Evolutionary conservation across 2,329 filamentous ascomycete genomes (phyloP).

Genomic region (Colletotrichum lindemuthianum): DNA sequence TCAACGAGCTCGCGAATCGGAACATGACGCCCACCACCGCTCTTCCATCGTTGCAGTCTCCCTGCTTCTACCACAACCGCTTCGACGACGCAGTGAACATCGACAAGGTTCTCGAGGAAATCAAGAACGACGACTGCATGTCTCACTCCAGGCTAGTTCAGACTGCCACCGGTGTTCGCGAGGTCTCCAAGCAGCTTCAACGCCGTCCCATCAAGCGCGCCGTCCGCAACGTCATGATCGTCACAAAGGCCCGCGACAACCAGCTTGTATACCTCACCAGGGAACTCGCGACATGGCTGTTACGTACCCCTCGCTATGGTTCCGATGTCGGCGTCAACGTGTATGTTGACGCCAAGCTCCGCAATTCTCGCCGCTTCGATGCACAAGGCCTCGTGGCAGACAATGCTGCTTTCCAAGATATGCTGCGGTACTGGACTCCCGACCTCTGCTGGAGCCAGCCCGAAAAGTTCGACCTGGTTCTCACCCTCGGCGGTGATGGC

Average conservation of each 20-base stretch:
- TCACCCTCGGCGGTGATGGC: slow-evolving; percentile 87
- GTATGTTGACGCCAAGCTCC: slow-evolving; percentile 96
- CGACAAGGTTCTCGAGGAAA: slow-evolving; percentile 93
- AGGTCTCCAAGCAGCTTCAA: slow-evolving; percentile 95
- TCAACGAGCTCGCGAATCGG: slow-evolving; percentile 61
- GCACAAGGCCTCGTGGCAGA: slow-evolving; percentile 76
- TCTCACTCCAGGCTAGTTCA: slow-evolving; percentile 95
- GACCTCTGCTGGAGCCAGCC: slow-evolving; percentile 94
- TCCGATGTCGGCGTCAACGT: slow-evolving; percentile 93
- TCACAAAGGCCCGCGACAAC: slow-evolving; percentile 97
- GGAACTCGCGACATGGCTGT: slow-evolving; percentile 87
- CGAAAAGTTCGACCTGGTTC: slow-evolving; percentile 94
- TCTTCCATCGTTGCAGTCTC: slow-evolving; percentile 82
- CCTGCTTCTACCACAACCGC: slow-evolving; percentile 97
- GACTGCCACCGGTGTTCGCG: slow-evolving; percentile 92
- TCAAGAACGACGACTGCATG: slow-evolving; percentile 87
- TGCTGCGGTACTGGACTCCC: slow-evolving; percentile 96
- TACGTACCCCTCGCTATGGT: slow-evolving; percentile 89
- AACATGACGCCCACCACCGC: slow-evolving; percentile 57
- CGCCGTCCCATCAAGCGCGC: slow-evolving; percentile 90
- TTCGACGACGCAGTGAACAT: slow-evolving; percentile 98
- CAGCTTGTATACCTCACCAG: slow-evolving; percentile 88
- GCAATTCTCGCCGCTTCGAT: slow-evolving; percentile 88
- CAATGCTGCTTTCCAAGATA: slow-evolving; percentile 79
- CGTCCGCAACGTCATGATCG: slow-evolving; percentile 95